phyloP scores from a whole-genome alignment of 1,284 basidiomycete genomes.

The Dichomitus squalens region DNA sequence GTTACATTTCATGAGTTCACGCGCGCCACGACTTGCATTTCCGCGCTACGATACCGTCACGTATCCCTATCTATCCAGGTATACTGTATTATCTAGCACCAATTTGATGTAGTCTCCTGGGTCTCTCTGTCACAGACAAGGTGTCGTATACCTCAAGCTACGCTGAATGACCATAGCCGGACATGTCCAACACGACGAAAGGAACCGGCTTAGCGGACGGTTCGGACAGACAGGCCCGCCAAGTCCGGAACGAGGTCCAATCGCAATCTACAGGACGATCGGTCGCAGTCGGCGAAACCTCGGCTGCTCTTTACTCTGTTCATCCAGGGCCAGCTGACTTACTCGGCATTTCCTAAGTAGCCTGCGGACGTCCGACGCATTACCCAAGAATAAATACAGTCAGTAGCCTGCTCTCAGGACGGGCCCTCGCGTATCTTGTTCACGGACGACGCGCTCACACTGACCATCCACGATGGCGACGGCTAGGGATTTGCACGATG shows the following conservation, averaged over 20 bases:
- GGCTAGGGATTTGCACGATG: constrained; percentile 34
- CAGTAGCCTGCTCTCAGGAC: background rate
- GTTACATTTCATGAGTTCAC: constrained; percentile 37
- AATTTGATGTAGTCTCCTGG: background rate
- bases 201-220: background rate
- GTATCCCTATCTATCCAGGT: background rate
- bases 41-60: background rate
- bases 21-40: background rate
- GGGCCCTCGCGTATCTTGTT: background rate
- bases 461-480: constrained; percentile 11
- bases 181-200: background rate
- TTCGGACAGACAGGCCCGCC: background rate
- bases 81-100: background rate
- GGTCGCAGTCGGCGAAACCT: background rate
- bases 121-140: background rate
- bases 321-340: constrained; percentile 10
- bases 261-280: constrained; percentile 8
- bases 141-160: background rate
- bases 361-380: too few species aligned
- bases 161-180: too few species aligned
- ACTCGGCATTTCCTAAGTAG: background rate
- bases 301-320: background rate
- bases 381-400: background rate
- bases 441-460: background rate
- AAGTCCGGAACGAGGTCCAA: constrained; percentile 9